These are phyloP conservation scores for Ceratocystis alfenasii DNA, from an alignment of 2,329 filamentous ascomycete species.

Conservation along the genomic window DNA sequence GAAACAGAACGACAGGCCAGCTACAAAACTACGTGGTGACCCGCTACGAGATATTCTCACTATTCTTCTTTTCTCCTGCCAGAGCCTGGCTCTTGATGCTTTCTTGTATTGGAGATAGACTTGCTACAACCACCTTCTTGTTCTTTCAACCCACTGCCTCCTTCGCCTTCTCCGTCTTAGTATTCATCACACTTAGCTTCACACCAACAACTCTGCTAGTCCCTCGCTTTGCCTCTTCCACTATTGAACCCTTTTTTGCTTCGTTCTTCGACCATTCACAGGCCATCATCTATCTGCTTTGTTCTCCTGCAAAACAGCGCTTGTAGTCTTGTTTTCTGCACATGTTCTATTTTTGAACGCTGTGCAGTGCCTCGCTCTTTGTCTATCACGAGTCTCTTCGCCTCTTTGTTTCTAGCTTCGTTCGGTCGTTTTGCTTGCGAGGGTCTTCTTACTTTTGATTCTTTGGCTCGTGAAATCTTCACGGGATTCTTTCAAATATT, in stretches of 20 bases:
- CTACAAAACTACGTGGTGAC: conserved; percentile 20
- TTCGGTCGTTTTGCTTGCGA: neutral
- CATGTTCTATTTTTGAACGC: conserved; percentile 7
- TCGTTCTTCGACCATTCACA: neutral
- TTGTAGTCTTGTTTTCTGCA: neutral
- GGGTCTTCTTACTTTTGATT: neutral
- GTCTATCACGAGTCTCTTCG: neutral
- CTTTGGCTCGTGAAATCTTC: neutral
- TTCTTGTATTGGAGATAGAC: neutral
- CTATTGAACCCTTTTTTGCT: neutral
- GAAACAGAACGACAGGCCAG: conserved; percentile 13
- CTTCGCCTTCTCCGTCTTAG: conserved; percentile 8
- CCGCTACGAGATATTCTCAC: conserved; percentile 3
- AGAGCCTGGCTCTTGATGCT: conserved; percentile 19
- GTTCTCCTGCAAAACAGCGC: neutral
- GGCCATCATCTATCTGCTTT: neutral
- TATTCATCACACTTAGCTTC: neutral
- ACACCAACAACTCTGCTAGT: neutral
- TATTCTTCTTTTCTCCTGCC: conserved; percentile 12
- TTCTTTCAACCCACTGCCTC: neutral
- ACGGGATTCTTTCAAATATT: neutral
- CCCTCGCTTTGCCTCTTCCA: neutral
- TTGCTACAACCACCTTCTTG: neutral
- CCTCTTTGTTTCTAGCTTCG: conserved; percentile 10
- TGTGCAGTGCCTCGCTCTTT: conserved; percentile 13